phyloP scores from a whole-genome alignment of 208 protist species.

The Angomonas desouzai region DNA sequence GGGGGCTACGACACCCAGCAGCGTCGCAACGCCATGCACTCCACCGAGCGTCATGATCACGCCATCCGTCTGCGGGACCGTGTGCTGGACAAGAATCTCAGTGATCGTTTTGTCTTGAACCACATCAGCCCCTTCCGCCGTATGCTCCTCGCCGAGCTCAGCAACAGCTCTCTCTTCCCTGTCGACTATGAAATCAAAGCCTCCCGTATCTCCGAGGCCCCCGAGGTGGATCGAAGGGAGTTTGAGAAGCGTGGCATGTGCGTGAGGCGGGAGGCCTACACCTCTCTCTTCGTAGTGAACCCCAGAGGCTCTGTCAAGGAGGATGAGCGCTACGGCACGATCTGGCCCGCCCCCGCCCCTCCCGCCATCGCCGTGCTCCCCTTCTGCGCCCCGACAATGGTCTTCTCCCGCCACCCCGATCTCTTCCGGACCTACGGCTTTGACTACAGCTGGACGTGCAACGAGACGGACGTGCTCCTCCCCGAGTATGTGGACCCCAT shows the following conservation, averaged over 20 bases:
- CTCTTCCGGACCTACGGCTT: constrained; percentile 42
- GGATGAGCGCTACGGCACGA: constrained; percentile 36
- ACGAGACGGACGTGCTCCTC: neutral
- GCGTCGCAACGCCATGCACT: neutral
- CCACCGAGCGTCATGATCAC: constrained; percentile 11
- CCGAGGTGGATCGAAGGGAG: constrained; percentile 35
- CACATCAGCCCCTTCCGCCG: constrained; percentile 23
- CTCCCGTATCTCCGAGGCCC: constrained; percentile 17
- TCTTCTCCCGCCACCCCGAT: constrained; percentile 73
- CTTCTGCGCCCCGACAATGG: constrained; percentile 60
- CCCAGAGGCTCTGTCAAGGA: constrained; percentile 44
- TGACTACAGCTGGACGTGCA: constrained; percentile 55
- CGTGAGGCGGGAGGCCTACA: constrained; percentile 22
- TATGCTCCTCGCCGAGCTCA: constrained; percentile 18
- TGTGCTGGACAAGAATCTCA: constrained; percentile 20
- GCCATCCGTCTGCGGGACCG: constrained; percentile 16
- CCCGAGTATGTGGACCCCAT: constrained; percentile 41
- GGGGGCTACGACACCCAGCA: neutral
- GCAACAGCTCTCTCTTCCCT: constrained; percentile 46
- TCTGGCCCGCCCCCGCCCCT: constrained; percentile 24
- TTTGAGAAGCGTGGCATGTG: constrained; percentile 70
- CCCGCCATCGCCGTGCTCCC: constrained; percentile 63
- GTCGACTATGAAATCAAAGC: constrained; percentile 40
- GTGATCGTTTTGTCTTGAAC: constrained; percentile 15
- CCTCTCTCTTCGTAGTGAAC: constrained; percentile 55